Conservation (phyloP, 345 rosid genomes). For the Syzygium aqueum region DNA sequence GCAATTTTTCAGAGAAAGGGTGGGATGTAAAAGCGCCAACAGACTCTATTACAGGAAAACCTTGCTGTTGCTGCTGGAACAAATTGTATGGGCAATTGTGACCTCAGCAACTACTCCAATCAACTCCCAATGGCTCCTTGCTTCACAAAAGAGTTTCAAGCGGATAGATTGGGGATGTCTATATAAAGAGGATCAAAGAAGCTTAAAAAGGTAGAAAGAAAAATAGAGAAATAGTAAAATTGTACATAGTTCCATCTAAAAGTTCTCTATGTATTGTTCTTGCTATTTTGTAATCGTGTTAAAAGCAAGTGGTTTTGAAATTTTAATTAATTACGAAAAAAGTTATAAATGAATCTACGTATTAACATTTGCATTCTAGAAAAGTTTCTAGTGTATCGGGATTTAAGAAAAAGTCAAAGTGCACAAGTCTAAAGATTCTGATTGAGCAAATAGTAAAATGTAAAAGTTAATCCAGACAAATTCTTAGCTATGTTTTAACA, state of each 20-base stretch:
- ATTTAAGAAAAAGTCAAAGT: neutral
- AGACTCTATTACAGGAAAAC: neutral
- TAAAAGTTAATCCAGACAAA: no score
- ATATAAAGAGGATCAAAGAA: no score
- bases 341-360: no score
- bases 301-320: neutral
- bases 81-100: neutral
- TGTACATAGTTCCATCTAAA: neutral
- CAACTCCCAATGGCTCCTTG: neutral
- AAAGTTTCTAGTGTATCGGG: neutral
- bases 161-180: neutral
- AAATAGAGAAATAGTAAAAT: neutral
- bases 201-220: neutral
- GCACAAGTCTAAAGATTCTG: no score
- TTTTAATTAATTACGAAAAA: no score
- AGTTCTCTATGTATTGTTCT: neutral
- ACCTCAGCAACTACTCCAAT: neutral
- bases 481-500: no score
- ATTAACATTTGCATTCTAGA: no score
- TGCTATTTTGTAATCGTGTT: neutral
- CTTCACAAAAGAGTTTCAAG: neutral
- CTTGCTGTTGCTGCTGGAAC: neutral
- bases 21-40: neutral
- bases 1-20: neutral
- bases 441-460: no score